Base-by-base conservation (phyloP, 441 rosid genomes). In the Adansonia rubrostipa region DNA sequence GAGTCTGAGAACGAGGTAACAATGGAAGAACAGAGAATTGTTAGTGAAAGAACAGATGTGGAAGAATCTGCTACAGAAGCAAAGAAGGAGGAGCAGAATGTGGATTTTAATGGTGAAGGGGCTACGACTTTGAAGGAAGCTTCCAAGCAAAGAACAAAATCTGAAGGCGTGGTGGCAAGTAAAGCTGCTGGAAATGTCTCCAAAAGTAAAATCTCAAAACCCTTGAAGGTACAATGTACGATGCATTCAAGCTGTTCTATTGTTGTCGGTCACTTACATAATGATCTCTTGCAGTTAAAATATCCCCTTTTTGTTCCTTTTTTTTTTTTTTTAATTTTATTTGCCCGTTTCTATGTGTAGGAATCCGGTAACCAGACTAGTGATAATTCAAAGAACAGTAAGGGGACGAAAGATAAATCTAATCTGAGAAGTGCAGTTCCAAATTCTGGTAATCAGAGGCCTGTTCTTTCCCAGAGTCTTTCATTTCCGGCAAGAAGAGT, bases 401-500 rank as follows among this genome's bases (percentile, higher is more conserved):
- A 86, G 83, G 45, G 83, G 77, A 28, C 36, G 36, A 51, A 86
- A 82, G 92, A 82, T 42, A 90, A 88, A 79, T 62, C 90, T 57
- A 88, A 73, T 77, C 56, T 73, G 82, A 93, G 80, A 86, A 85
- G 81, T 77, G 5, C 82, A 3, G 80, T 84, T 75, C 80, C 84
- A 2, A 69, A 85, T 79, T 74, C 88, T 79, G 82, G 66, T 69
- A 81, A 80, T 76, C 93, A 88, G 57, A 89, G 81, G 77, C 77
- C 83, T 20, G 78, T 81, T 20, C 82, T 90, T 72, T 91, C 94
- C 58, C 96, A 93, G 85, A 91, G 90, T 71, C 80, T 84, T 80
- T 95, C 95, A 60, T 92, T 92, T 84, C 91, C 95, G 2, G 84
- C 88, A 69, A 89, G 74, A 85, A 91, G 85, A 77, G 77, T 73